A percentile compares a stretch with the other conserved stretches of the same genome.
phyloP scores from a whole-genome alignment of 2,329 filamentous ascomycete species.

The Diplodia scrobiculata region DNA sequence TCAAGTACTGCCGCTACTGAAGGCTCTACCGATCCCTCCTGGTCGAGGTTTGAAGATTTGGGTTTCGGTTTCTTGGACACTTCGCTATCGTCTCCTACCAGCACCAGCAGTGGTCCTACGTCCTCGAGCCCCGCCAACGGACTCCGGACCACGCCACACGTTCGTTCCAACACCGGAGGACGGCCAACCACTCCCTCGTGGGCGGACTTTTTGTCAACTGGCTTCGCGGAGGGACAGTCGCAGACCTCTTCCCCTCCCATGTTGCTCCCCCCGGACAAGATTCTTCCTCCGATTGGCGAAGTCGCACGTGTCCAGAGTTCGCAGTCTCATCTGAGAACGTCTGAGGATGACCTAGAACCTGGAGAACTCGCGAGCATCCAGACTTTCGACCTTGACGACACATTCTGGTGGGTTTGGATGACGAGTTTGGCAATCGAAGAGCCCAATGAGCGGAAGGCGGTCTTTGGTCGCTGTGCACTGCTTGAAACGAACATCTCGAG shows the following conservation, averaged over 20 bases:
- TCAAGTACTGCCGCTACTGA: conserved; percentile 63
- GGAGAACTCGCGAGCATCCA: conserved; percentile 93
- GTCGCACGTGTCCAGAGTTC: conserved; percentile 74
- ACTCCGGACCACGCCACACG: conserved; percentile 67
- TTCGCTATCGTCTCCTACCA: conserved; percentile 46
- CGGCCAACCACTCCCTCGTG: conserved; percentile 95
- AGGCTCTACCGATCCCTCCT: conserved; percentile 70
- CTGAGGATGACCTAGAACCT: conserved; percentile 74
- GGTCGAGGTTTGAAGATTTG: conserved; percentile 95
- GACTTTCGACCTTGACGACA: conserved; percentile 82
- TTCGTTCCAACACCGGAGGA: conserved; percentile 66
- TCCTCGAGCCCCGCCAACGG: conserved; percentile 43
- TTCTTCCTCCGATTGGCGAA: conserved; percentile 78
- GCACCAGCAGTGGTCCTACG: conserved; percentile 36
- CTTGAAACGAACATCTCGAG: conserved; percentile 81
- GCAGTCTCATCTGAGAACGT: conserved; percentile 69
- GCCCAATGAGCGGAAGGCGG: conserved; percentile 78
- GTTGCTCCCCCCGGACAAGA: conserved; percentile 86
- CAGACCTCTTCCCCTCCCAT: conserved; percentile 65
- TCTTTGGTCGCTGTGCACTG: conserved; percentile 90
- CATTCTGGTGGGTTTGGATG: conserved; percentile 99
- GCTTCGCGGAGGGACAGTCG: conserved; percentile 75
- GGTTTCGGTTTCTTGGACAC: conserved; percentile 77
- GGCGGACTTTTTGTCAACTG: conserved; percentile 95
- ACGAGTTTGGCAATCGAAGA: conserved; percentile 92